Conservation (phyloP, 371 early-diverging fungal species). For the Sporodiniella umbellata region DNA sequence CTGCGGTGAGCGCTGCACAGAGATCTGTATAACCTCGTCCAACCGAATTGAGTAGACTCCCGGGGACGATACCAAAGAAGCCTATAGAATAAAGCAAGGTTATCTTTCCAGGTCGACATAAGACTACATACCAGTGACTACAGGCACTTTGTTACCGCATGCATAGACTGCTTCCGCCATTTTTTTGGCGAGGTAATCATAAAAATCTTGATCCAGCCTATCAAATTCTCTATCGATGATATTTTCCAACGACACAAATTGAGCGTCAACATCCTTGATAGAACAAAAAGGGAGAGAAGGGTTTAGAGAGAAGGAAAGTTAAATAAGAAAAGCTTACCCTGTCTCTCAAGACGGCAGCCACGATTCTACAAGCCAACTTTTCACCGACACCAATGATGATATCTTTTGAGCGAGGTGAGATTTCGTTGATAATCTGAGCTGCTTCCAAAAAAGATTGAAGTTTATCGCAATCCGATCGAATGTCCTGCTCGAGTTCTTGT, state of each 20-base stretch:
- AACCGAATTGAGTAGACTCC: slow-evolving; percentile 83
- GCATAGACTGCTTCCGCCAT: slow-evolving; percentile 63
- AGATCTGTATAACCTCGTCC: slow-evolving; percentile 99
- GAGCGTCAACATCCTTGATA: slow-evolving; percentile 84
- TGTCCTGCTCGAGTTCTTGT: slow-evolving; percentile 47
- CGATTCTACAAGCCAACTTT: slow-evolving; percentile 86
- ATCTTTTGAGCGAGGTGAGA: slow-evolving; percentile 93
- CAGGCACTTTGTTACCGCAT: slow-evolving; percentile 73
- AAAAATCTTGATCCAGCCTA: slow-evolving; percentile 86
- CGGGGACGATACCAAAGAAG: slow-evolving; percentile 95
- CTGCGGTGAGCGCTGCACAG: slow-evolving; percentile 93
- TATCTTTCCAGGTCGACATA: not conserved
- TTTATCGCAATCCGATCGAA: slow-evolving; percentile 73
- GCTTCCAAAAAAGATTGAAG: slow-evolving; percentile 89
- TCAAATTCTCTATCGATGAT: slow-evolving; percentile 81
- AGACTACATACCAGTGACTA: slow-evolving; percentile 71
- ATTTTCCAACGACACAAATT: slow-evolving; percentile 82
- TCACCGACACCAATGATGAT: slow-evolving; percentile 95
- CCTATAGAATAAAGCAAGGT: slow-evolving; percentile 42
- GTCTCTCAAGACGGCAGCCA: slow-evolving; percentile 80
- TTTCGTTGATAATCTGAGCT: slow-evolving; percentile 91
- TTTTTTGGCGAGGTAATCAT: slow-evolving; percentile 77
- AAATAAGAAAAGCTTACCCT: slow-evolving; percentile 26
- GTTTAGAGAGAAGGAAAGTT: slow-evolving; percentile 3
- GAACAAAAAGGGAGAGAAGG: too few relatives aligned